Conservation (phyloP, 345 rosid genomes). For the Rhizophora mangle region DNA sequence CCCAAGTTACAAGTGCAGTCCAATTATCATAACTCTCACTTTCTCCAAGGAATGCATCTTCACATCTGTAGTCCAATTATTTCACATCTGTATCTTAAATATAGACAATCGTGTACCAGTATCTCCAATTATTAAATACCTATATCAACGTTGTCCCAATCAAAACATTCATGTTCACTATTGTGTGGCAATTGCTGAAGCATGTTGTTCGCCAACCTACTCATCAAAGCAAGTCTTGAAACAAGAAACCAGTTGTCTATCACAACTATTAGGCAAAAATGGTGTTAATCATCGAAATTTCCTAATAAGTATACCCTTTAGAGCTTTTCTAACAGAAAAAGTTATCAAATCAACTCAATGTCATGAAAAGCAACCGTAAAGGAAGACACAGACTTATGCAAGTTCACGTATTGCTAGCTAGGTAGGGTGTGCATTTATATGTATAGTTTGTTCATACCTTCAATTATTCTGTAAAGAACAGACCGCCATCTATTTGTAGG, state of each 20-base stretch:
- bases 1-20: no score
- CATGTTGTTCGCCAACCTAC: slow-evolving; percentile 26
- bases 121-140: no score
- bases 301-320: background rate
- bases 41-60: no score
- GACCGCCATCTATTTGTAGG: slow-evolving; percentile 89
- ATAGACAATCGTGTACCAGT: no score
- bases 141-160: background rate
- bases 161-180: slow-evolving; percentile 31
- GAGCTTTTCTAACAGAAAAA: background rate
- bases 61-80: no score
- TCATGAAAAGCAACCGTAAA: background rate
- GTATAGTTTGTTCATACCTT: slow-evolving; percentile 46
- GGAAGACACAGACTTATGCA: no score
- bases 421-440: no score
- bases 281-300: background rate
- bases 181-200: no score
- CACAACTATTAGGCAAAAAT: background rate
- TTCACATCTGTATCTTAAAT: no score
- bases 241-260: background rate
- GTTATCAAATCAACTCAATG: background rate
- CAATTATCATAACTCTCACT: no score
- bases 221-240: no score
- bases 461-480: slow-evolving; percentile 72
- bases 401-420: no score